phyloP scores from a whole-genome alignment of 2,329 filamentous ascomycete genomes.

The Penicillium corylophilum region DNA sequence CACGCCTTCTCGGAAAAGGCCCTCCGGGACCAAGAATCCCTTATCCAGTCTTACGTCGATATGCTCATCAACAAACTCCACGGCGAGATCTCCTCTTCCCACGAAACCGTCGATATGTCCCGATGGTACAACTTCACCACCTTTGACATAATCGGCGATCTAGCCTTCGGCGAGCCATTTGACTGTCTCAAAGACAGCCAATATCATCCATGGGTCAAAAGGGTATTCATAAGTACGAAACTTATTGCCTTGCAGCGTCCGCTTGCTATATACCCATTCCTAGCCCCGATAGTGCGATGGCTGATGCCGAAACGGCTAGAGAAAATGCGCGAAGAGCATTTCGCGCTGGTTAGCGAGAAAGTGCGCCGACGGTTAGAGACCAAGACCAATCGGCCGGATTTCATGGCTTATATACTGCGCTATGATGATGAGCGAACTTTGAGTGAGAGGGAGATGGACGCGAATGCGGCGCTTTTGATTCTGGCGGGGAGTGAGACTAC shows the following conservation, averaged over 20 bases:
- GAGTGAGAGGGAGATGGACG: slow-evolving; percentile 38
- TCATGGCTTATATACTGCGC: slow-evolving; percentile 41
- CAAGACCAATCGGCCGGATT: slow-evolving; percentile 33
- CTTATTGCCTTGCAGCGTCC: slow-evolving; percentile 3
- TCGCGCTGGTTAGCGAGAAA: slow-evolving; percentile 17
- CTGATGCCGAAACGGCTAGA: slow-evolving; percentile 6
- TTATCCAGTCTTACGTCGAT: slow-evolving; percentile 19
- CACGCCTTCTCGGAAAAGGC: slow-evolving; percentile 21
- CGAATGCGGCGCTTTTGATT: slow-evolving; percentile 40
- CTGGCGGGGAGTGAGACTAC: slow-evolving; percentile 49
- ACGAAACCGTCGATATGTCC: slow-evolving; percentile 27
- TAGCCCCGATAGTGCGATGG: slow-evolving; percentile 16
- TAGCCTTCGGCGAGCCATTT: slow-evolving; percentile 44
- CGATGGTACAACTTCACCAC: slow-evolving; percentile 38
- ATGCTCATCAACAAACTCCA: slow-evolving; percentile 25
- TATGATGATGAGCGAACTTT: slow-evolving; percentile 30
- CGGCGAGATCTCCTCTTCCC: background rate
- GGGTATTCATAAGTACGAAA: slow-evolving; percentile 29
- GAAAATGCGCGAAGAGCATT: slow-evolving; percentile 15
- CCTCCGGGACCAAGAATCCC: slow-evolving; percentile 15
- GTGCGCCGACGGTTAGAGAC: slow-evolving; percentile 27
- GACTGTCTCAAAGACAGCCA: slow-evolving; percentile 35
- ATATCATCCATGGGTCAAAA: slow-evolving; percentile 41
- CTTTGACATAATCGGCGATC: slow-evolving; percentile 45
- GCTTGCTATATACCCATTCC: slow-evolving; percentile 8